Percentiles rank a stretch among this genome's conserved stretches.
Conservation (phyloP, 495 filamentous ascomycete species). For the Cercophora sp. region DNA sequence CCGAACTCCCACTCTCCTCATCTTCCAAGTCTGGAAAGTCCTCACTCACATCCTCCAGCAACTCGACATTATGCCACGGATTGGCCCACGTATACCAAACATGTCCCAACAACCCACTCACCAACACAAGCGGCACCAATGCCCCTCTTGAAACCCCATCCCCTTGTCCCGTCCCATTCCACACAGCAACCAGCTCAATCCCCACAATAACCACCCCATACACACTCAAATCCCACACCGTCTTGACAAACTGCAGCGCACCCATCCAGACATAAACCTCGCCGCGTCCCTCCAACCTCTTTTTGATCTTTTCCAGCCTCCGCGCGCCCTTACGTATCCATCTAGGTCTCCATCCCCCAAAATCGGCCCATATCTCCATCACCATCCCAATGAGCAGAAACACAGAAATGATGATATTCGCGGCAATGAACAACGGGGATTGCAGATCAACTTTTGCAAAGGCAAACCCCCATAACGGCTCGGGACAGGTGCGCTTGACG, state of each 20-base stretch:
- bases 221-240: constrained; percentile 18
- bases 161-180: constrained; percentile 19
- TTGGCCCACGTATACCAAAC: constrained; percentile 12
- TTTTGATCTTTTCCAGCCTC: constrained; percentile 2
- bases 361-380: background rate
- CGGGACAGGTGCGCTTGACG: background rate
- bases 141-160: background rate
- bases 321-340: constrained; percentile 7
- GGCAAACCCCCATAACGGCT: constrained; percentile 15
- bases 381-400: constrained; percentile 3
- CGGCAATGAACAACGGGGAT: constrained; percentile 15
- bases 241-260: constrained; percentile 9
- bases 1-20: background rate
- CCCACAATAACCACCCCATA: constrained; percentile 24
- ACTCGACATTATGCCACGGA: constrained; percentile 6
- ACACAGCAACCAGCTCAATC: constrained; percentile 32
- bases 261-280: constrained; percentile 10
- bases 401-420: constrained; percentile 17
- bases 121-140: constrained; percentile 7
- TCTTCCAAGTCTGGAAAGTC: background rate
- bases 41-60: background rate
- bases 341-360: constrained; percentile 6
- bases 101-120: constrained; percentile 1
- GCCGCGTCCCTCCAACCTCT: background rate
- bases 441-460: constrained; percentile 12